Evolutionary conservation across 208 protist genomes (phyloP).

Genomic region (Trypanosoma theileri): DNA sequence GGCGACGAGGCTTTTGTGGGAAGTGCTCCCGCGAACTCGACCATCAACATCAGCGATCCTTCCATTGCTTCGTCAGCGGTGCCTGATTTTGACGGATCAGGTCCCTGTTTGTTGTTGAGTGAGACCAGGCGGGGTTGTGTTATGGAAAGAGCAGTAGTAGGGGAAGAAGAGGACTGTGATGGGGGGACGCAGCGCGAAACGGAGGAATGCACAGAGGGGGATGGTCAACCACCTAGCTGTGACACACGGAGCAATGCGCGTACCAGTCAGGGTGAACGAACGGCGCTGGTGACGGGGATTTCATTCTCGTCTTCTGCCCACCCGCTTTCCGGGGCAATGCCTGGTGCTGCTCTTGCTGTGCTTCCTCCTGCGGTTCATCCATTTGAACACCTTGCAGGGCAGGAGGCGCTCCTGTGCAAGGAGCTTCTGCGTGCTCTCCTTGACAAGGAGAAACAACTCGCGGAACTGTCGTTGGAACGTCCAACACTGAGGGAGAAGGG

Average conservation of each 20-base stretch:
- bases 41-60: constrained; percentile 26
- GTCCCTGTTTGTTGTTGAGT: not conserved
- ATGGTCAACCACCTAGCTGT: constrained; percentile 4
- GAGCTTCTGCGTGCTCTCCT: constrained; percentile 71
- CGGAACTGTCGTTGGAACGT: constrained; percentile 43
- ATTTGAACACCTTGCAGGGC: constrained; percentile 22
- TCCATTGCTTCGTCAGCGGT: constrained; percentile 13
- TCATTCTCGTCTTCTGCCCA: not conserved
- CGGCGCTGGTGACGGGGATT: not conserved
- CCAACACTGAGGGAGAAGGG: constrained; percentile 11
- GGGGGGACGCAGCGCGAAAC: constrained; percentile 7
- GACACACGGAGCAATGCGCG: constrained; percentile 3
- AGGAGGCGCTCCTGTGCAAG: constrained; percentile 30
- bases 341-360: not conserved
- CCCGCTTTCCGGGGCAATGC: not conserved
- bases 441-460: constrained; percentile 72
- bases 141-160: not conserved
- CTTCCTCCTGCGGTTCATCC: constrained; percentile 5
- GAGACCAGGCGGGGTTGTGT: not conserved
- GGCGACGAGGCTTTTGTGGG: not conserved
- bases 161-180: not conserved
- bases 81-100: constrained; percentile 7
- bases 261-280: not conserved
- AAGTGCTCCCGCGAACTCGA: constrained; percentile 7
- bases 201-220: constrained; percentile 6